Conservation (phyloP, 208 protist species). For the Blechomonas ayalai region DNA sequence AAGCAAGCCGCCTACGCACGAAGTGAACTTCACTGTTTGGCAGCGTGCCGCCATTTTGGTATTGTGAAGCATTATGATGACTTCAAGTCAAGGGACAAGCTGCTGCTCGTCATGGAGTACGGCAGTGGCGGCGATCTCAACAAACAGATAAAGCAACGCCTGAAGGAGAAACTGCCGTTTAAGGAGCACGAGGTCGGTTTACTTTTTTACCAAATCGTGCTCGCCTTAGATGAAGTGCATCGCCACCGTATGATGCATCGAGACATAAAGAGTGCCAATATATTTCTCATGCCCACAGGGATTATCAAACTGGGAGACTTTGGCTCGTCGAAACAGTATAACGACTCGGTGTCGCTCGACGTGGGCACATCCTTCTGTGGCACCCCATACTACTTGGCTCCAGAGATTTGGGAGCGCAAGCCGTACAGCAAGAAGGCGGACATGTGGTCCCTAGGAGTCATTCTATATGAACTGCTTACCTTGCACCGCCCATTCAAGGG, state of each 20-base stretch:
- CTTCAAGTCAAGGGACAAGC: constrained; percentile 64
- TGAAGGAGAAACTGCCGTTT: constrained; percentile 63
- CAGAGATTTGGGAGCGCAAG: constrained; percentile 89
- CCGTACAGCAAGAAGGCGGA: constrained; percentile 92
- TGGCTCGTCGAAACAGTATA: constrained; percentile 80
- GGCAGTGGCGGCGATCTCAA: constrained; percentile 82
- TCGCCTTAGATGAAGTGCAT: constrained; percentile 85
- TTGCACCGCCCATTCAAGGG: constrained; percentile 85
- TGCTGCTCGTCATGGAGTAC: constrained; percentile 88
- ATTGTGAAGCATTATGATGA: constrained; percentile 89
- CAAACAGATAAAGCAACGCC: constrained; percentile 80
- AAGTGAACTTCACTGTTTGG: constrained; percentile 81
- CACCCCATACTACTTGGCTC: constrained; percentile 92
- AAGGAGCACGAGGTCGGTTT: constrained; percentile 80
- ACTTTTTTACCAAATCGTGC: constrained; percentile 81
- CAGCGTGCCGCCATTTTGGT: constrained; percentile 81
- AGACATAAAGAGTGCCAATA: constrained; percentile 88
- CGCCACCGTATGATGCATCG: constrained; percentile 82
- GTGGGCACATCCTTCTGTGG: constrained; percentile 81
- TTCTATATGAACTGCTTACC: constrained; percentile 83
- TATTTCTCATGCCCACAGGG: constrained; percentile 80
- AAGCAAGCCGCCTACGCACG: constrained; percentile 77
- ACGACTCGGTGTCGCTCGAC: constrained; percentile 66
- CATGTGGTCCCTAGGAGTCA: constrained; percentile 89
- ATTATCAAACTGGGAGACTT: constrained; percentile 91